Evolutionary conservation across 176 grass and related monocot genomes (phyloP).

Genomic region (Oryza officinalis): DNA sequence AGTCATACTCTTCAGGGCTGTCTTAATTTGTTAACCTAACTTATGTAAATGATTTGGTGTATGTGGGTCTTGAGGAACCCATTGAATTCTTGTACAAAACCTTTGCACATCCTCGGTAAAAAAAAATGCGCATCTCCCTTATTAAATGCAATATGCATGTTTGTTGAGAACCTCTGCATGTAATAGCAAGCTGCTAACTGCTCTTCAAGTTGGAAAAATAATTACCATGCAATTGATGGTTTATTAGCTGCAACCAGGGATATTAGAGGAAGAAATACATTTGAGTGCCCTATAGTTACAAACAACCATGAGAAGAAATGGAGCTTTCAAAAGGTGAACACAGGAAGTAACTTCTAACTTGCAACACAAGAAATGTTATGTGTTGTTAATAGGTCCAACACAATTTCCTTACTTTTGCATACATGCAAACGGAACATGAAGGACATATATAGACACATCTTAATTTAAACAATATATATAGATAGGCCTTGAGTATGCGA

Average conservation of each 20-base stretch:
- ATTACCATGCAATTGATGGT: neutral
- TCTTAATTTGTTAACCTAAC: neutral
- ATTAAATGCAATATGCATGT: neutral
- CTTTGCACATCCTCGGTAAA: neutral
- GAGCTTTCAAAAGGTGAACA: neutral
- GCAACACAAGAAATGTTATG: neutral
- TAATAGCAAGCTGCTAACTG: neutral
- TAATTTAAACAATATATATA: neutral
- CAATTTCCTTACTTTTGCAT: neutral
- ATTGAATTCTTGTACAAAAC: neutral
- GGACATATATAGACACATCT: neutral
- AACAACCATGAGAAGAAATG: neutral
- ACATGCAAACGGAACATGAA: conserved; percentile 8
- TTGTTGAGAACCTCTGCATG: neutral
- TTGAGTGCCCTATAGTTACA: neutral
- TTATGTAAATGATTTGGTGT: neutral
- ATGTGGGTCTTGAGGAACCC: neutral
- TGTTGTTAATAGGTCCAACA: neutral
- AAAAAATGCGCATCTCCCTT: neutral
- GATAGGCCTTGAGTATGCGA: neutral
- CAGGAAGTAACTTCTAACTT: neutral
- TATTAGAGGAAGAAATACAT: neutral
- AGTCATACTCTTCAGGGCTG: neutral
- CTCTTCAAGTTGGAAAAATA: neutral
- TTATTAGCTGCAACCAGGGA: neutral